phyloP scores from a whole-genome alignment of 106 monocot species.

The Dendrobium huoshanense region DNA sequence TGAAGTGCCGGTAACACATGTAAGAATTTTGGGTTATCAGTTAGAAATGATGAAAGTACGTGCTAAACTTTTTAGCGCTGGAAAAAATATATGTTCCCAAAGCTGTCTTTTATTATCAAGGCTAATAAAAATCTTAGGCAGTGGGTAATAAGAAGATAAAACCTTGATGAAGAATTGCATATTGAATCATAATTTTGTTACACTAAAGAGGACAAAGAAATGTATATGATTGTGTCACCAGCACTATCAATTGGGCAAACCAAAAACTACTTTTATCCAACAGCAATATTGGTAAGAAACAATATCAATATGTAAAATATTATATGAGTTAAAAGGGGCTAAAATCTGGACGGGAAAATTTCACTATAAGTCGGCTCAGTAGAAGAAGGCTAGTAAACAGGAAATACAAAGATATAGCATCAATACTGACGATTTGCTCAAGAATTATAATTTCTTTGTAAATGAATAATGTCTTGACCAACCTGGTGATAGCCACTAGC shows the following conservation, averaged over 20 bases:
- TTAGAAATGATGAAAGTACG: neutral
- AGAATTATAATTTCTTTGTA: neutral
- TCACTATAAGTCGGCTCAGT: neutral
- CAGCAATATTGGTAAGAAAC: too few species aligned
- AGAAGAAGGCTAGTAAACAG: neutral
- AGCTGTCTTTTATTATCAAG: neutral
- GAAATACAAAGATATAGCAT: neutral
- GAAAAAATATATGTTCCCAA: neutral
- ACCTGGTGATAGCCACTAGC: slow-evolving; percentile 99
- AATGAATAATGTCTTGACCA: slow-evolving; percentile 5
- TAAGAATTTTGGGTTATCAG: neutral
- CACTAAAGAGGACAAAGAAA: neutral
- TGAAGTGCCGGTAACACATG: neutral
- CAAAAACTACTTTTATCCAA: neutral
- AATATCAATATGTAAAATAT: too few species aligned
- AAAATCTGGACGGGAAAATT: neutral
- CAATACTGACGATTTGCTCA: neutral
- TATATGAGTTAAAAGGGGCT: neutral
- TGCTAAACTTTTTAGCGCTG: neutral
- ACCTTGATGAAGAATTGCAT: neutral
- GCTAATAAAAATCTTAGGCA: neutral
- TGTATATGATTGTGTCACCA: neutral
- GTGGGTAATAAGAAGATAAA: neutral
- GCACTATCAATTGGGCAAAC: neutral
- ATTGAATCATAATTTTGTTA: too few species aligned